phyloP scores from a whole-genome alignment of 140 eudicot species.

The Anethum foeniculum region DNA sequence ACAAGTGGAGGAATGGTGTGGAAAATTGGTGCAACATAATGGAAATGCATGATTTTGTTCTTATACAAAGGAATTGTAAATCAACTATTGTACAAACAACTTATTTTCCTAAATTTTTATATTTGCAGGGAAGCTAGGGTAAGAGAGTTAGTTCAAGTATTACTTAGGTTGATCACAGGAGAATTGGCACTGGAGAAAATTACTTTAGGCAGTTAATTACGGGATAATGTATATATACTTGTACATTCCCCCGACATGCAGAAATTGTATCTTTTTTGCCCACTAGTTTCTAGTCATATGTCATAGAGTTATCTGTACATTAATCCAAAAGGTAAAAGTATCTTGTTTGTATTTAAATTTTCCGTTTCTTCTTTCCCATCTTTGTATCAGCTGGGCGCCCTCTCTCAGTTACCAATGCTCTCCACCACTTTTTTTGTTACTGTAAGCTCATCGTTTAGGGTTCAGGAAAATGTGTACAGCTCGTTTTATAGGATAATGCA shows the following conservation, averaged over 20 bases:
- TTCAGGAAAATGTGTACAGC: neutral
- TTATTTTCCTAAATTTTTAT: conserved; percentile 4
- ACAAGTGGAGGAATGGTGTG: neutral
- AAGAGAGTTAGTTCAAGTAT: conserved; percentile 80
- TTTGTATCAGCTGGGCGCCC: neutral
- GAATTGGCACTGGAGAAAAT: conserved; percentile 58
- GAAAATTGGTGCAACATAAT: neutral
- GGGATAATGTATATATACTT: neutral
- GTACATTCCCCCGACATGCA: neutral
- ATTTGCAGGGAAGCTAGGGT: conserved; percentile 71
- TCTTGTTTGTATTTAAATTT: neutral
- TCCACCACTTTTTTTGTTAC: neutral
- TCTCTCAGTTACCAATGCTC: neutral
- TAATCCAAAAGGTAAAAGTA: neutral
- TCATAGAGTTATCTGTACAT: conserved; percentile 4
- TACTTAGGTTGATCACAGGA: conserved; percentile 55
- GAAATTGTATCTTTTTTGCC: neutral
- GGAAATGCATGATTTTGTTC: neutral
- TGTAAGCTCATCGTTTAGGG: neutral
- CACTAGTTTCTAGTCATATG: neutral
- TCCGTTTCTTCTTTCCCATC: neutral
- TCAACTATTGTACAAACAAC: neutral
- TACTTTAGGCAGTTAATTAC: conserved; percentile 11
- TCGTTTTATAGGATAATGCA: neutral
- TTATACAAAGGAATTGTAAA: neutral